These are phyloP conservation scores for Pythium chondricola DNA, from an alignment of 352 stramenopile species.

Conservation along the genomic window DNA sequence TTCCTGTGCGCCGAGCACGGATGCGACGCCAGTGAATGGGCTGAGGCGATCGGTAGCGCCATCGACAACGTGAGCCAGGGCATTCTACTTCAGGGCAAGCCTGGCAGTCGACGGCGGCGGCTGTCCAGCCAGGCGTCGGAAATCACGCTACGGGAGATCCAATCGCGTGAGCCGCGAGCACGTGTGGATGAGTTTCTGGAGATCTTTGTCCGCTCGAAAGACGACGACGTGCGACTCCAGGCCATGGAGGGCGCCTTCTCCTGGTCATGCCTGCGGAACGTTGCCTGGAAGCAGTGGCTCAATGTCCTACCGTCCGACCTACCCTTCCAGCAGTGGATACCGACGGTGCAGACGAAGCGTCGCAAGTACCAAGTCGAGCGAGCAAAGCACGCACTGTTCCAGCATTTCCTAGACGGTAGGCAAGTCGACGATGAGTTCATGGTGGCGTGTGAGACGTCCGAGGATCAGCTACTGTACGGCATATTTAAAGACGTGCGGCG, in stretches of 20 bases:
- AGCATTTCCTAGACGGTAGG: slow-evolving; percentile 17
- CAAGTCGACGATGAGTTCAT: slow-evolving; percentile 41
- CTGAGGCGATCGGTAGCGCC: slow-evolving; percentile 44
- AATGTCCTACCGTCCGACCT: slow-evolving; percentile 39
- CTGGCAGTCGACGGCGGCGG: slow-evolving; percentile 21
- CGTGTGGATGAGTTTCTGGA: slow-evolving; percentile 70
- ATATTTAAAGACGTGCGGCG: slow-evolving; percentile 73
- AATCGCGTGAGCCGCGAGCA: slow-evolving; percentile 39
- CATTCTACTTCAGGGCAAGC: slow-evolving; percentile 13
- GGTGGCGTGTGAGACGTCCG: slow-evolving; percentile 35
- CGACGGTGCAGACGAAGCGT: slow-evolving; percentile 28
- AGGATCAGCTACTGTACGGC: slow-evolving; percentile 48
- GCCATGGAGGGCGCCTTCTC: slow-evolving; percentile 55
- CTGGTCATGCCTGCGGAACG: slow-evolving; percentile 66
- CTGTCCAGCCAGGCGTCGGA: slow-evolving; percentile 37
- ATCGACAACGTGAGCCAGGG: slow-evolving; percentile 40
- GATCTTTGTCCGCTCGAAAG: slow-evolving; percentile 50
- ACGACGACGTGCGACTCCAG: slow-evolving; percentile 42
- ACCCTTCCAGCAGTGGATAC: slow-evolving; percentile 42
- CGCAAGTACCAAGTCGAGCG: slow-evolving; percentile 35
- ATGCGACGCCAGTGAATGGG: slow-evolving; percentile 55
- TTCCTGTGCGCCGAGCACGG: slow-evolving; percentile 64
- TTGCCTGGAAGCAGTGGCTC: slow-evolving; percentile 72
- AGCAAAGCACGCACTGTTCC: slow-evolving; percentile 28
- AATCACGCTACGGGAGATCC: slow-evolving; percentile 50